A percentile compares a stretch with the other conserved stretches of the same genome.
Evolutionary conservation across 371 early-diverging fungal genomes (phyloP).

Genomic region (Nematocida sp.): DNA sequence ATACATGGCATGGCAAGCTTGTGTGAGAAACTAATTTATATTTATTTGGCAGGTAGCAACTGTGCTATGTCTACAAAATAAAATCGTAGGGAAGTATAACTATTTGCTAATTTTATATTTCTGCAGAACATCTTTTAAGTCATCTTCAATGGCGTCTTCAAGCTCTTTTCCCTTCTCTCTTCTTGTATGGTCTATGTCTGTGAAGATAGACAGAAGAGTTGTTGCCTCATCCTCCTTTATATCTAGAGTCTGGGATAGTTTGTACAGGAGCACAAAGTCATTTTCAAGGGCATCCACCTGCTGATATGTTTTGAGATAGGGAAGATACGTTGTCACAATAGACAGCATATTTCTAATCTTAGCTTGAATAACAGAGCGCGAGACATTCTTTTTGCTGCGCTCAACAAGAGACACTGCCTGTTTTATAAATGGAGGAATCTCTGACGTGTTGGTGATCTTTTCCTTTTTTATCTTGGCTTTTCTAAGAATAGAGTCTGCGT

Average conservation of each 20-base stretch:
- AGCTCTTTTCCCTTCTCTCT: constrained; percentile 12
- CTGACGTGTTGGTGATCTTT: no score
- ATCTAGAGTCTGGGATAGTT: constrained; percentile 24
- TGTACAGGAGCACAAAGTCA: constrained; percentile 44
- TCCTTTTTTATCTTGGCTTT: neutral
- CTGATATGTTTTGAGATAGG: constrained; percentile 14
- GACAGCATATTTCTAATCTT: no score
- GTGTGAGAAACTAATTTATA: no score
- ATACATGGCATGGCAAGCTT: no score
- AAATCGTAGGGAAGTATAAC: no score
- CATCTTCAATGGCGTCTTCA: constrained; percentile 10
- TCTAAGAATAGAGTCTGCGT: neutral
- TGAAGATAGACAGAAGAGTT: constrained; percentile 27
- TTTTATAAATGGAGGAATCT: no score
- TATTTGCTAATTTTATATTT: no score
- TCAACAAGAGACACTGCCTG: no score
- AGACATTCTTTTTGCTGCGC: constrained; percentile 2
- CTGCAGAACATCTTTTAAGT: neutral
- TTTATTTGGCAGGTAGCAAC: no score
- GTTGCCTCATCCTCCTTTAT: neutral
- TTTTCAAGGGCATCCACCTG: constrained; percentile 32
- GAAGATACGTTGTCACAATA: no score
- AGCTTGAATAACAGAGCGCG: neutral
- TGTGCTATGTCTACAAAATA: no score
- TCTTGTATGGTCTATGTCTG: constrained; percentile 29